Percentiles rank a stretch among this genome's conserved stretches.
Evolutionary conservation across 1,284 basidiomycete species (phyloP).

Genomic region (Pseudozyma sp.): DNA sequence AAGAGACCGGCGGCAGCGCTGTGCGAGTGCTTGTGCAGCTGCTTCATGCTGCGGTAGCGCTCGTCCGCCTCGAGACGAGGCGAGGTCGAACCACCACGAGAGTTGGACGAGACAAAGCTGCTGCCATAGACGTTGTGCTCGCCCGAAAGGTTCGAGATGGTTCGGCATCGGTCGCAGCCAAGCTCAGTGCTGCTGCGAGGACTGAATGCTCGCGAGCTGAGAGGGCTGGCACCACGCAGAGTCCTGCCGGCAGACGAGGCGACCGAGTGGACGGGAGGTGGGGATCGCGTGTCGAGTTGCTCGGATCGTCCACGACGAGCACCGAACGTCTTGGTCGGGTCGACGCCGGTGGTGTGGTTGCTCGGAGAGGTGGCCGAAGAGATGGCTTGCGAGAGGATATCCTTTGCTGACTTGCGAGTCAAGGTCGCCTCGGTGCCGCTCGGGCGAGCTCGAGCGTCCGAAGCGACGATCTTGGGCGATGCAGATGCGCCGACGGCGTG

Average conservation of each 20-base stretch:
- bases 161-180: slow-evolving; percentile 51
- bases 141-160: slow-evolving; percentile 45
- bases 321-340: slow-evolving; percentile 14
- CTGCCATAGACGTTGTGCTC: slow-evolving; percentile 46
- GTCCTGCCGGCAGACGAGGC: slow-evolving; percentile 58
- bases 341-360: slow-evolving; percentile 9
- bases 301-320: slow-evolving; percentile 33
- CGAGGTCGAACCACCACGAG: slow-evolving; percentile 32
- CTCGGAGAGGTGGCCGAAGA: slow-evolving; percentile 4
- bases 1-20: slow-evolving; percentile 52
- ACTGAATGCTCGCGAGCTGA: slow-evolving; percentile 38
- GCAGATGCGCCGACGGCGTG: slow-evolving; percentile 13
- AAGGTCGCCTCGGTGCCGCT: slow-evolving; percentile 36
- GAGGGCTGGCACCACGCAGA: slow-evolving; percentile 45
- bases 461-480: slow-evolving; percentile 11
- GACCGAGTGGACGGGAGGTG: slow-evolving; percentile 48
- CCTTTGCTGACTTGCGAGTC: slow-evolving; percentile 46
- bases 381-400: slow-evolving; percentile 33
- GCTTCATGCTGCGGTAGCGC: slow-evolving; percentile 45
- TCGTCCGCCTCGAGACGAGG: slow-evolving; percentile 28
- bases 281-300: slow-evolving; percentile 41
- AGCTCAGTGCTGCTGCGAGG: slow-evolving; percentile 40
- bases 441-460: slow-evolving; percentile 13
- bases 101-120: slow-evolving; percentile 34
- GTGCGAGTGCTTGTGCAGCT: slow-evolving; percentile 57